Conservation (phyloP, 768 basidiomycete genomes). For the Mycena crocata region DNA sequence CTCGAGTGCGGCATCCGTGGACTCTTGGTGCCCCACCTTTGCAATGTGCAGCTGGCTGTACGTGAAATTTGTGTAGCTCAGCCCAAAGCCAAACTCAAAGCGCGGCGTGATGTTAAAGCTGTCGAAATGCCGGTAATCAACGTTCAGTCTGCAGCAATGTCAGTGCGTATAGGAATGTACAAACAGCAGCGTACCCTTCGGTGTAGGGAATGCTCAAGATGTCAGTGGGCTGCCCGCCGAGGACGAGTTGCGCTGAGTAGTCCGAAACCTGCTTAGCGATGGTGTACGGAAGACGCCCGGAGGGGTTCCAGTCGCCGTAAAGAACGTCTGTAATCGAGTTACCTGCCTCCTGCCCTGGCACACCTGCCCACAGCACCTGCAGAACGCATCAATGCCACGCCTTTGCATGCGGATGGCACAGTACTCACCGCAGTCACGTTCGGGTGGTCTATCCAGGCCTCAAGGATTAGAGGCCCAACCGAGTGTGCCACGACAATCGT, state of each 20-base stretch:
- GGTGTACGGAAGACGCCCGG: slow-evolving; percentile 78
- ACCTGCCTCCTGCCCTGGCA: slow-evolving; percentile 77
- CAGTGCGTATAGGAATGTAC: not conserved
- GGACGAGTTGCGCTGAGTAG: slow-evolving; percentile 64
- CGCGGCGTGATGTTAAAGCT: slow-evolving; percentile 73
- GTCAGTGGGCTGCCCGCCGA: slow-evolving; percentile 48
- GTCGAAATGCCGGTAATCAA: slow-evolving; percentile 82
- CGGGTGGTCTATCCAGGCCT: slow-evolving; percentile 78
- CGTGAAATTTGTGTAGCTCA: slow-evolving; percentile 86
- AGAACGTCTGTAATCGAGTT: slow-evolving; percentile 79
- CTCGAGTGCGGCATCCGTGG: slow-evolving; percentile 52
- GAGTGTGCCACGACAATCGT: slow-evolving; percentile 78
- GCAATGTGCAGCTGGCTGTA: slow-evolving; percentile 70
- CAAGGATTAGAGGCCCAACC: slow-evolving; percentile 68
- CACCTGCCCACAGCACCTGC: slow-evolving; percentile 73
- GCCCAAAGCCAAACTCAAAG: slow-evolving; percentile 91
- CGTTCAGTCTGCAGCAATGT: slow-evolving; percentile 55
- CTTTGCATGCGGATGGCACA: slow-evolving; percentile 22
- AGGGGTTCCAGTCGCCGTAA: slow-evolving; percentile 77
- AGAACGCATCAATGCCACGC: not conserved
- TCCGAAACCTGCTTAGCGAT: slow-evolving; percentile 72
- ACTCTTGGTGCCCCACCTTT: slow-evolving; percentile 52
- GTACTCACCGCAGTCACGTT: slow-evolving; percentile 74
- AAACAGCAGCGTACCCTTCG: slow-evolving; percentile 55
- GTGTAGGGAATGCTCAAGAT: slow-evolving; percentile 68